Evolutionary conservation across 495 filamentous ascomycete species (phyloP).

Genomic region (Chlorociboria aeruginascens): DNA sequence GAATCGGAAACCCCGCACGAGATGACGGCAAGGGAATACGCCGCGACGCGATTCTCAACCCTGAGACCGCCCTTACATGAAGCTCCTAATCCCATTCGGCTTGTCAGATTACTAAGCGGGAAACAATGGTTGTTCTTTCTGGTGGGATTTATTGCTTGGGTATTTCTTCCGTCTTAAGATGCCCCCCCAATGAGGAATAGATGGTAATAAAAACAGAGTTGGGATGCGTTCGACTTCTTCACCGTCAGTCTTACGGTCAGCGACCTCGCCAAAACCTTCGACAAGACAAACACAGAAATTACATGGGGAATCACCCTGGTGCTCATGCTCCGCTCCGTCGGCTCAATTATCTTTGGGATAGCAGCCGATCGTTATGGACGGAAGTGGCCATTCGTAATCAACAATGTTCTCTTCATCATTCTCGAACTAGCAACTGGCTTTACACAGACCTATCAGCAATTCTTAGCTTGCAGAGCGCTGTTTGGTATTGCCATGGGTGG

Average conservation of each 20-base stretch:
- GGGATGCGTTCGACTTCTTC: slow-evolving; percentile 91
- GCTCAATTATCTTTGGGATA: slow-evolving; percentile 64
- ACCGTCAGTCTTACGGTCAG: slow-evolving; percentile 67
- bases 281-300: slow-evolving; percentile 58
- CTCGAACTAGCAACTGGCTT: slow-evolving; percentile 76
- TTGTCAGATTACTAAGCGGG: slow-evolving; percentile 54
- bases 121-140: slow-evolving; percentile 67
- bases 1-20: slow-evolving; percentile 12
- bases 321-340: slow-evolving; percentile 67
- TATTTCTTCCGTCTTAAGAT: slow-evolving; percentile 18
- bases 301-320: slow-evolving; percentile 87
- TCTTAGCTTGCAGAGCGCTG: slow-evolving; percentile 70
- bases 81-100: slow-evolving; percentile 68
- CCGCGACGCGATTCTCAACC: slow-evolving; percentile 57
- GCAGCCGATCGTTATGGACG: slow-evolving; percentile 73
- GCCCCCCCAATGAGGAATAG: not conserved
- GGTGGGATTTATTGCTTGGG: slow-evolving; percentile 61
- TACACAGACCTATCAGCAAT: slow-evolving; percentile 62
- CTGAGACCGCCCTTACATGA: slow-evolving; percentile 65
- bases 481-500: slow-evolving; percentile 87
- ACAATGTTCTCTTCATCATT: slow-evolving; percentile 70
- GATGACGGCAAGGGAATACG: slow-evolving; percentile 49
- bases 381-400: slow-evolving; percentile 81
- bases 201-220: slow-evolving; percentile 34
- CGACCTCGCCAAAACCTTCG: slow-evolving; percentile 55